These are phyloP conservation scores for Penicillium sp. DNA, from an alignment of 2,329 filamentous ascomycete genomes.

Conservation along the genomic window DNA sequence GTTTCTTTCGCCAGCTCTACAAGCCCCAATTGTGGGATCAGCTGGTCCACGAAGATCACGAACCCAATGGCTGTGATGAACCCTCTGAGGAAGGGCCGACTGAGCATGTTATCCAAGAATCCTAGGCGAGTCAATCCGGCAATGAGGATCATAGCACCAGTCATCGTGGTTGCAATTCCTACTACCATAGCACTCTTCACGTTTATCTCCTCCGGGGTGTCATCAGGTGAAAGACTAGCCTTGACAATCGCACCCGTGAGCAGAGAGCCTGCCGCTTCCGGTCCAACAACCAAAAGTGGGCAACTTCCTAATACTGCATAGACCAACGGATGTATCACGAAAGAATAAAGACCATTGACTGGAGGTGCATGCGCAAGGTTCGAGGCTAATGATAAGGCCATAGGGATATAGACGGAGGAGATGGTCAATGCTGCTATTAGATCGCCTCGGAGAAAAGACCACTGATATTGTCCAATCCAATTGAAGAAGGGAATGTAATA, in stretches of 20 bases:
- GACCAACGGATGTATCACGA: slow-evolving; percentile 86
- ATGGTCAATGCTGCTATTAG: slow-evolving; percentile 88
- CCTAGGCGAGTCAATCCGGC: slow-evolving; percentile 83
- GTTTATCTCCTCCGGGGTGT: slow-evolving; percentile 65
- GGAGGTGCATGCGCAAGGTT: slow-evolving; percentile 92
- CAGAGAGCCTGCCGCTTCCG: slow-evolving; percentile 89
- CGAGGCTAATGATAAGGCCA: slow-evolving; percentile 88
- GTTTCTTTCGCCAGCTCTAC: slow-evolving; percentile 61
- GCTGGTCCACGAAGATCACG: slow-evolving; percentile 92
- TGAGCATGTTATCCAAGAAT: slow-evolving; percentile 92
- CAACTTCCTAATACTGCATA: slow-evolving; percentile 91
- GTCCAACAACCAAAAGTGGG: slow-evolving; percentile 89
- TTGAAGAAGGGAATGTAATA: slow-evolving; percentile 92
- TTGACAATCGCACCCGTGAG: slow-evolving; percentile 86
- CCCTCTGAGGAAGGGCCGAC: slow-evolving; percentile 84
- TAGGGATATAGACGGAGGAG: slow-evolving; percentile 97
- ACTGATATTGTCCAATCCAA: slow-evolving; percentile 86
- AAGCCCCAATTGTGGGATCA: slow-evolving; percentile 87
- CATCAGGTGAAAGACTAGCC: slow-evolving; percentile 68
- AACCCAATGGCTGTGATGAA: slow-evolving; percentile 98
- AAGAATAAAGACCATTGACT: slow-evolving; percentile 91
- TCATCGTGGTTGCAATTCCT: slow-evolving; percentile 83
- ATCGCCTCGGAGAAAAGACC: slow-evolving; percentile 80
- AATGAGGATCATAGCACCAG: slow-evolving; percentile 83
- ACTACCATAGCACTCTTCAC: slow-evolving; percentile 78